These are phyloP conservation scores for Porpolomopsis calyptriformis DNA, from an alignment of 768 basidiomycete genomes.

Conservation along the genomic window DNA sequence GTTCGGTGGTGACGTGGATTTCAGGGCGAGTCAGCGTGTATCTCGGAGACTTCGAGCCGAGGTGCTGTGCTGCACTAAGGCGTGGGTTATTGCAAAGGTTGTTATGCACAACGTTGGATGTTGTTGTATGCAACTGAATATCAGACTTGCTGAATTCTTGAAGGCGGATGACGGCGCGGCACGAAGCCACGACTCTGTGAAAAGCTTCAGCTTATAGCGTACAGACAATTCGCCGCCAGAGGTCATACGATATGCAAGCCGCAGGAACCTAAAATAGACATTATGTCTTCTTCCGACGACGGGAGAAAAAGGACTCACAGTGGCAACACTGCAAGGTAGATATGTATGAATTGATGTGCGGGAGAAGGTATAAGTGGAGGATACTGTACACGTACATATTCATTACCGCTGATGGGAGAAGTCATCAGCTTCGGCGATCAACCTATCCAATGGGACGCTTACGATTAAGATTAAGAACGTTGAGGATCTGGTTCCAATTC, in stretches of 20 bases:
- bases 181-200: conserved; percentile 48
- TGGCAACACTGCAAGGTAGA: conserved; percentile 36
- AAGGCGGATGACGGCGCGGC: conserved; percentile 58
- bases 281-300: background rate
- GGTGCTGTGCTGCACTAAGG: conserved; percentile 19
- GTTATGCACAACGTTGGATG: conserved; percentile 28
- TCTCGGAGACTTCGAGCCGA: conserved; percentile 21
- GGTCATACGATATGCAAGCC: conserved; percentile 47
- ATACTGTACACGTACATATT: conserved; percentile 47
- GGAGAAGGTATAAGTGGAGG: background rate
- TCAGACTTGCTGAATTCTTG: conserved; percentile 42
- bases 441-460: conserved; percentile 15
- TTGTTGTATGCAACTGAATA: conserved; percentile 36
- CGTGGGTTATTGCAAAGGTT: conserved; percentile 24
- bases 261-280: conserved; percentile 40
- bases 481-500: conserved; percentile 34
- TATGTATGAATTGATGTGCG: background rate
- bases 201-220: conserved; percentile 5
- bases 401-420: conserved; percentile 37
- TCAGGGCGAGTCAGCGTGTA: conserved; percentile 30
- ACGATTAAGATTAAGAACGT: conserved; percentile 51
- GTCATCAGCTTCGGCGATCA: background rate
- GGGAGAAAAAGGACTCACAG: conserved; percentile 24
- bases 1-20: conserved; percentile 50
- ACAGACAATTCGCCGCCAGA: no score